Percentiles rank a stretch among this genome's conserved stretches.
Conservation (phyloP, 306 rosid species). For the Rosa lucieae region DNA sequence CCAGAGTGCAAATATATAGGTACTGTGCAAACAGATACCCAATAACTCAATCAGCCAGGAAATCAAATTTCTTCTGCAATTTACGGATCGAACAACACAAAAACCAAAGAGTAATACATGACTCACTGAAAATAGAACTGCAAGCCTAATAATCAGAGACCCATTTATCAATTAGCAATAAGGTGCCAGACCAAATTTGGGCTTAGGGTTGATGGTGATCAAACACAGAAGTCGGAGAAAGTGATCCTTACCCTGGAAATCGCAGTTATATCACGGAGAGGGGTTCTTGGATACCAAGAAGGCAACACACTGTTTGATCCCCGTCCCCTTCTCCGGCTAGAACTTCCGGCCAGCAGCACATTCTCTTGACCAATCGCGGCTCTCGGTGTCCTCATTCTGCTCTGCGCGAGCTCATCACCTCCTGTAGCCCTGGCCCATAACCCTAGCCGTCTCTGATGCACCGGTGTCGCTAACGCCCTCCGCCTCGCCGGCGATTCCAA, state of each 20-base stretch:
- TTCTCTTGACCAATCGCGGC: slow-evolving; percentile 23
- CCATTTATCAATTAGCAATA: background rate
- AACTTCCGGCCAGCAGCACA: slow-evolving; percentile 4
- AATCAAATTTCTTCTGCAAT: background rate
- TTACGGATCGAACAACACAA: background rate
- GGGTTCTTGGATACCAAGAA: slow-evolving; percentile 83
- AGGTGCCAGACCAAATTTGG: too few relatives aligned
- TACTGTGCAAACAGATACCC: background rate
- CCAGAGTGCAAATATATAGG: background rate
- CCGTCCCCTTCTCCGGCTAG: slow-evolving; percentile 39
- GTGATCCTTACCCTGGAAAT: slow-evolving; percentile 42
- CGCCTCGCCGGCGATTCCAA: slow-evolving; percentile 9
- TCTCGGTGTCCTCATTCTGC: slow-evolving; percentile 27
- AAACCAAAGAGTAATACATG: background rate
- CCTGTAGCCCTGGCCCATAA: slow-evolving; percentile 20
- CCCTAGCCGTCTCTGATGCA: slow-evolving; percentile 21
- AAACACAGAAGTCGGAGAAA: too few relatives aligned
- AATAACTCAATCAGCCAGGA: background rate
- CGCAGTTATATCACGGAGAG: slow-evolving; percentile 65
- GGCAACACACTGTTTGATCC: slow-evolving; percentile 47
- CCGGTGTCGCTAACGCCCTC: slow-evolving; percentile 13
- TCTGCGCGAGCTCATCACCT: slow-evolving; percentile 17
- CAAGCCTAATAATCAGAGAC: background rate
- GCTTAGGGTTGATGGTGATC: too few relatives aligned
- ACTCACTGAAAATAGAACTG: background rate